These are phyloP conservation scores for Camelina neglecta DNA, from an alignment of 345 rosid species.

Conservation along the genomic window DNA sequence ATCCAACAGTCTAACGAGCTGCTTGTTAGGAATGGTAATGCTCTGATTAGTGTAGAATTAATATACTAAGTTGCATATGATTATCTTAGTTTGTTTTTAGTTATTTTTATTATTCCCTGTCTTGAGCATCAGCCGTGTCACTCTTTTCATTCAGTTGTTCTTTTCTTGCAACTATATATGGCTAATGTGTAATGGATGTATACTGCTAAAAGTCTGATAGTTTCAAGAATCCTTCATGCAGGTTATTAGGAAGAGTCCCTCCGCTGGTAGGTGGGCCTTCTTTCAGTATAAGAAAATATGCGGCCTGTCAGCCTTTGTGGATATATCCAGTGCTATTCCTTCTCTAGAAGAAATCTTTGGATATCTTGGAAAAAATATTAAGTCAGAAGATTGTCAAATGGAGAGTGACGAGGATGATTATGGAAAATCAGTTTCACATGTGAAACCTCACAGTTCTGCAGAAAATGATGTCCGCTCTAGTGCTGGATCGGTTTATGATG, in stretches of 20 bases:
- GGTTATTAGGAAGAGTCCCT: constrained; percentile 66
- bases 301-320: constrained; percentile 56
- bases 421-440: constrained; percentile 47
- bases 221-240: constrained; percentile 46
- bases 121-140: constrained; percentile 17
- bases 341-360: constrained; percentile 65
- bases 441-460: constrained; percentile 48
- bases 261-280: constrained; percentile 72
- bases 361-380: constrained; percentile 49
- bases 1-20: constrained; percentile 48
- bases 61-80: constrained; percentile 12
- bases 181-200: constrained; percentile 9
- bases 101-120: constrained; percentile 9
- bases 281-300: constrained; percentile 62
- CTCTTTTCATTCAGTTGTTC: constrained; percentile 20
- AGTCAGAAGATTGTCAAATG: constrained; percentile 54
- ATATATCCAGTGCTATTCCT: constrained; percentile 51
- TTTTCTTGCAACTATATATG: constrained; percentile 16
- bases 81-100: constrained; percentile 21
- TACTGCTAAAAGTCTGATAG: constrained; percentile 31
- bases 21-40: constrained; percentile 85
- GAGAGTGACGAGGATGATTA: constrained; percentile 69
- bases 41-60: constrained; percentile 26
- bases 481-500: constrained; percentile 61
- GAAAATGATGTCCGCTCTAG: constrained; percentile 54